These are phyloP conservation scores for Silene conica DNA, from an alignment of 148 eudicot species.

Conservation along the genomic window DNA sequence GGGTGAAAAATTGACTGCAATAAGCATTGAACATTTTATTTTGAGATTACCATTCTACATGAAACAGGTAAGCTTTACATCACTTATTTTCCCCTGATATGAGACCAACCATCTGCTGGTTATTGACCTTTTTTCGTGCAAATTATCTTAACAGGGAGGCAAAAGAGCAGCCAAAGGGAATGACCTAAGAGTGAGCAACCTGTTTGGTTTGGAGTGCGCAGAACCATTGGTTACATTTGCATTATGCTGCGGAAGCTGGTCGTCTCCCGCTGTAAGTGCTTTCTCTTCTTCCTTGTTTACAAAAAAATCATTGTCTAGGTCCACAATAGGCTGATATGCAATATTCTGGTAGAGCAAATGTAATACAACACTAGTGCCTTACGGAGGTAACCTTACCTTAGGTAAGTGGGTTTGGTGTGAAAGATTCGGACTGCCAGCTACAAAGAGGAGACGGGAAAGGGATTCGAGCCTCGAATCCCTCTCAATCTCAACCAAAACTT, in stretches of 20 bases:
- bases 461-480: too few relatives aligned
- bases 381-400: too few relatives aligned
- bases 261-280: constrained; percentile 85
- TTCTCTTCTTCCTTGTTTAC: background rate
- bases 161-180: constrained; percentile 40
- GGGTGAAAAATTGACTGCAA: constrained; percentile 56
- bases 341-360: background rate
- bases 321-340: background rate
- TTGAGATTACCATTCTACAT: constrained; percentile 57
- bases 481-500: too few relatives aligned
- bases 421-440: too few relatives aligned
- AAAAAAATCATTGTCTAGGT: background rate
- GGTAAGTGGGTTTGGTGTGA: too few relatives aligned
- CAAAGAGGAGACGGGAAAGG: too few relatives aligned
- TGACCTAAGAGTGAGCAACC: constrained; percentile 42
- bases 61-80: constrained; percentile 43
- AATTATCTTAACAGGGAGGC: constrained; percentile 32
- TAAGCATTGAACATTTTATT: constrained; percentile 73
- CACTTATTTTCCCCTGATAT: background rate
- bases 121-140: background rate
- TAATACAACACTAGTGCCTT: background rate
- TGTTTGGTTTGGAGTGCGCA: constrained; percentile 70
- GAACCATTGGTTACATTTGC: constrained; percentile 92
- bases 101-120: background rate
- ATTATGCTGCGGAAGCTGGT: constrained; percentile 89